These are phyloP conservation scores for Vanrija sp. DNA, from an alignment of 1,284 basidiomycete genomes.

Conservation along the genomic window DNA sequence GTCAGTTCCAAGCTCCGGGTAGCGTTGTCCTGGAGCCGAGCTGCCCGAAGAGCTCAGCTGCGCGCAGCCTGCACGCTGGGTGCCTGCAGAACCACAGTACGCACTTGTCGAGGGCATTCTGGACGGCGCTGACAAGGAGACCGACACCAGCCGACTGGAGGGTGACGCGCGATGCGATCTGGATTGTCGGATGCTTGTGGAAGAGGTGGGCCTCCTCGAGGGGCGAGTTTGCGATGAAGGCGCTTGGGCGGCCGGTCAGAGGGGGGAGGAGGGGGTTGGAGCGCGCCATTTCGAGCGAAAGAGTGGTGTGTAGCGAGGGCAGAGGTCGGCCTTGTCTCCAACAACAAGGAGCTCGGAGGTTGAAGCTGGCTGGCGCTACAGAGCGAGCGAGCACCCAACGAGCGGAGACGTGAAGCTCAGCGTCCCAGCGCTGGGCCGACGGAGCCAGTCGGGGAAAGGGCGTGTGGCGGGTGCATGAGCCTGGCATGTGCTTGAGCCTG, in stretches of 20 bases:
- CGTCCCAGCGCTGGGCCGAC: background rate
- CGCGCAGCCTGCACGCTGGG: background rate
- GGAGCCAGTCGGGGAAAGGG: background rate
- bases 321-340: too few species aligned
- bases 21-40: background rate
- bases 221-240: constrained; percentile 38
- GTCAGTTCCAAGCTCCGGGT: constrained; percentile 4
- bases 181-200: constrained; percentile 38
- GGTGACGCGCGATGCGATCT: constrained; percentile 58
- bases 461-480: constrained; percentile 3
- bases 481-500: background rate
- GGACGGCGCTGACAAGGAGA: constrained; percentile 70
- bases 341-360: constrained; percentile 4
- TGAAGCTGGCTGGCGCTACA: background rate
- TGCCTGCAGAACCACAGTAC: constrained; percentile 8
- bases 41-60: background rate
- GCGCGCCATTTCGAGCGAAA: constrained; percentile 19
- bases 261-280: constrained; percentile 39
- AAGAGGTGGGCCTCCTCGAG: constrained; percentile 32
- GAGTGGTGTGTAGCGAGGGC: constrained; percentile 2
- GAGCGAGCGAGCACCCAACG: constrained; percentile 12
- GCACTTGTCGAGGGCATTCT: constrained; percentile 70
- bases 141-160: constrained; percentile 70
- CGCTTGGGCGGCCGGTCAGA: constrained; percentile 18
- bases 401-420: constrained; percentile 7